Conservation (phyloP, 2,329 filamentous ascomycete species). For the Diplodia scrobiculata region DNA sequence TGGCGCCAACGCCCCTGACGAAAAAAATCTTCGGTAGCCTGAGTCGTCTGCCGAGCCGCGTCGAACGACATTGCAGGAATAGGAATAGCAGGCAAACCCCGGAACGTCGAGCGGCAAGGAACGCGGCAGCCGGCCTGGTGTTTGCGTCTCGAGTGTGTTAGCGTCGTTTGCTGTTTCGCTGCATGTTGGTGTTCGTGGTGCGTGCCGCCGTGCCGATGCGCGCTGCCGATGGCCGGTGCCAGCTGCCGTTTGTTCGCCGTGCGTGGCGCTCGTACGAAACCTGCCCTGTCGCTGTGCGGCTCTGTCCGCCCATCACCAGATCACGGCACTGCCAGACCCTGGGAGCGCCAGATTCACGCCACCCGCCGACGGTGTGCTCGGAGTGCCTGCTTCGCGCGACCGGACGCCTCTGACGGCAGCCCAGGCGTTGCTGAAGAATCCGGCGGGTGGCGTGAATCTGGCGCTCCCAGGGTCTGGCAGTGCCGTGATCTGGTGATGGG, state of each 20-base stretch:
- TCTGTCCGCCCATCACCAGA: slow-evolving; percentile 17
- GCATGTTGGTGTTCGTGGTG: not conserved
- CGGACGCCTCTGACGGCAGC: slow-evolving; percentile 21
- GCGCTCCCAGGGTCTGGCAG: slow-evolving; percentile 7
- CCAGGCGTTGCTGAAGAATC: slow-evolving; percentile 10
- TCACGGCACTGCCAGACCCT: slow-evolving; percentile 11
- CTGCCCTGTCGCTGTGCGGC: not conserved
- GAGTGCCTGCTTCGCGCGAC: not conserved
- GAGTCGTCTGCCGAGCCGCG: slow-evolving; percentile 14
- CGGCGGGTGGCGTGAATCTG: slow-evolving; percentile 22
- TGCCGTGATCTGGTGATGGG: slow-evolving; percentile 17
- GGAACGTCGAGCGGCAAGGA: slow-evolving; percentile 5
- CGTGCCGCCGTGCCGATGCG: not conserved
- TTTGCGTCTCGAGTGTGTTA: not conserved
- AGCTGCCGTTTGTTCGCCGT: not conserved
- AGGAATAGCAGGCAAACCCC: not conserved
- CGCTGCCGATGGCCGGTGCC: not conserved
- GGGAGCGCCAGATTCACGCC: slow-evolving; percentile 20
- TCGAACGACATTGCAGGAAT: slow-evolving; percentile 13
- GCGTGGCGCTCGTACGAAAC: not conserved
- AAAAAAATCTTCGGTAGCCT: slow-evolving; percentile 19
- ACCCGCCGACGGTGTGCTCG: slow-evolving; percentile 8
- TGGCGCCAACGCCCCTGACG: slow-evolving; percentile 20
- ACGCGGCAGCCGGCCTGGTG: not conserved
- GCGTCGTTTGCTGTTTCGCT: not conserved